A percentile compares a stretch with the other conserved stretches of the same genome.
Conservation (phyloP, 495 filamentous ascomycete species). For the Oidiodendron maius region DNA sequence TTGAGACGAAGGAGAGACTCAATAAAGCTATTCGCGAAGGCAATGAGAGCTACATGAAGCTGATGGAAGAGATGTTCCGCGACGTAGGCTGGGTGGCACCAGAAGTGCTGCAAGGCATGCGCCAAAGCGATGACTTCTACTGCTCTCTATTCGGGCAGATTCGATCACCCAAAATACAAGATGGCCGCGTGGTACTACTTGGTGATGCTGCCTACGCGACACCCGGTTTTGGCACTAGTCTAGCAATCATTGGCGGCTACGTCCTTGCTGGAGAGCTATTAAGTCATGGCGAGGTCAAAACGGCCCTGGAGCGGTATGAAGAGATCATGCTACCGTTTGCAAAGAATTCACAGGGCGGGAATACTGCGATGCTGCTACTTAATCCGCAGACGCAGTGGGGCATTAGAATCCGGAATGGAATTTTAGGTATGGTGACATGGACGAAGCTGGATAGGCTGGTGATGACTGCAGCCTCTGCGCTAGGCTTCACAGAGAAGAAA, state of each 20-base stretch:
- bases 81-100: constrained; percentile 39
- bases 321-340: too few species aligned
- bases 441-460: too few species aligned
- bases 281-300: too few species aligned
- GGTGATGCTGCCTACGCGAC: constrained; percentile 50
- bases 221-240: constrained; percentile 44
- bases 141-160: constrained; percentile 28
- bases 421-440: too few species aligned
- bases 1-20: too few species aligned
- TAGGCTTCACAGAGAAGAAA: too few species aligned
- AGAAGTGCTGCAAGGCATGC: constrained; percentile 32
- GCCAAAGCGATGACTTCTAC: constrained; percentile 42
- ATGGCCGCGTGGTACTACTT: constrained; percentile 41
- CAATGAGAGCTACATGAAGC: constrained; percentile 29
- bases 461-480: too few species aligned
- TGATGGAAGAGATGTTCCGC: constrained; percentile 31
- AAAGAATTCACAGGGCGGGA: too few species aligned
- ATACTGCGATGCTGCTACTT: too few species aligned
- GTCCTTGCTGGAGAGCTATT: constrained; percentile 50
- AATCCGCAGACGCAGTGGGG: too few species aligned
- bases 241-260: constrained; percentile 42
- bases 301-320: too few species aligned
- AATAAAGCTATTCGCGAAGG: constrained; percentile 1
- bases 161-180: constrained; percentile 34
- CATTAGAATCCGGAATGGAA: too few species aligned